phyloP scores from a whole-genome alignment of 192 early-diverging fungal species.

The Rhizophlyctis rosea region DNA sequence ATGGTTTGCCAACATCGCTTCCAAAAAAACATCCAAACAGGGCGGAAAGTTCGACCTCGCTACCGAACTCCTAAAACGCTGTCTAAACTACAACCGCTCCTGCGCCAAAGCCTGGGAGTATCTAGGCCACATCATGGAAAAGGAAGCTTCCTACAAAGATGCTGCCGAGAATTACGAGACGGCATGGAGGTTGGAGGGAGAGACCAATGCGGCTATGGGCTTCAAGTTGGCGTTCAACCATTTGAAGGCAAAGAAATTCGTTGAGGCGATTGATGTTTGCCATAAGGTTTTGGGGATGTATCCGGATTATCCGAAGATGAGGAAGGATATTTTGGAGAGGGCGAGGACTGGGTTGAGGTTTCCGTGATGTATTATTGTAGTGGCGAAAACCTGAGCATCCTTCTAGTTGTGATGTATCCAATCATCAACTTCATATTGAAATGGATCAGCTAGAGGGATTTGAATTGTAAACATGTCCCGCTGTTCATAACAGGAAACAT shows the following conservation, averaged over 20 bases:
- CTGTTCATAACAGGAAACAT: too few relatives aligned
- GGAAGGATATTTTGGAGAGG: slow-evolving; percentile 45
- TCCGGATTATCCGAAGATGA: slow-evolving; percentile 58
- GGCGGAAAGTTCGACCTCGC: slow-evolving; percentile 58
- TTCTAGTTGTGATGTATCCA: too few relatives aligned
- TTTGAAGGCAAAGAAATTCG: slow-evolving; percentile 49
- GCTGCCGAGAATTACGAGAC: slow-evolving; percentile 47
- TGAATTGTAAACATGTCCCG: too few relatives aligned
- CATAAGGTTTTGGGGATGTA: slow-evolving; percentile 46
- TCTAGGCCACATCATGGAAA: slow-evolving; percentile 58
- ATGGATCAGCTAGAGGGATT: too few relatives aligned
- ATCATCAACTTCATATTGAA: too few relatives aligned
- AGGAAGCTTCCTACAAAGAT: slow-evolving; percentile 49
- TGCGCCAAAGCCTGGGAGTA: slow-evolving; percentile 55
- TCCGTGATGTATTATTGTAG: too few relatives aligned
- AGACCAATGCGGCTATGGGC: slow-evolving; percentile 49
- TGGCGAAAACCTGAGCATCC: too few relatives aligned
- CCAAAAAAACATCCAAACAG: slow-evolving; percentile 16
- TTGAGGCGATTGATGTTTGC: slow-evolving; percentile 51
- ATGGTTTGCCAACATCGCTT: too few relatives aligned
- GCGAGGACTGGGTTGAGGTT: slow-evolving; percentile 22
- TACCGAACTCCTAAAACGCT: slow-evolving; percentile 45
- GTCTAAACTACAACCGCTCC: slow-evolving; percentile 40
- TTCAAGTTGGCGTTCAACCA: slow-evolving; percentile 59
- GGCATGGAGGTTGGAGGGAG: slow-evolving; percentile 47